phyloP scores from a whole-genome alignment of 805 yeast genomes.

The Lachancea waltii region DNA sequence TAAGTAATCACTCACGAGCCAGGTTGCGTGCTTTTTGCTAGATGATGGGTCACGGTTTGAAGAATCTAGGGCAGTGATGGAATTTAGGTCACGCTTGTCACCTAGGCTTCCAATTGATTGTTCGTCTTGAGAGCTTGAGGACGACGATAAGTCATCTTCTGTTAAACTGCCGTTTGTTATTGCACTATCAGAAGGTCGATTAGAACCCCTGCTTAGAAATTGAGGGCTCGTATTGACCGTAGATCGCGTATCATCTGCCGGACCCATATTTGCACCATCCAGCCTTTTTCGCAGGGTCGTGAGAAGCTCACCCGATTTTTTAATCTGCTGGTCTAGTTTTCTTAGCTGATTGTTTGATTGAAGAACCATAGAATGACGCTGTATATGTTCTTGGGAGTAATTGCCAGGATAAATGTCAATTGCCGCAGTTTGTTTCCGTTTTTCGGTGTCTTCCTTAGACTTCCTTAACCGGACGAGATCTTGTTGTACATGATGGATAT shows the following conservation, averaged over 20 bases:
- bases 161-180: slow-evolving; percentile 1
- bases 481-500: slow-evolving; percentile 20
- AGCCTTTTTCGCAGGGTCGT: slow-evolving; percentile 20
- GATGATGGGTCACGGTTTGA: slow-evolving; percentile 7
- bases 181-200: slow-evolving; percentile 1
- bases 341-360: slow-evolving; percentile 30
- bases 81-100: slow-evolving; percentile 22
- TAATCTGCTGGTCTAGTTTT: slow-evolving; percentile 28
- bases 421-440: slow-evolving; percentile 22
- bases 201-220: background rate
- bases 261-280: slow-evolving; percentile 12
- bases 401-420: slow-evolving; percentile 30
- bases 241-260: slow-evolving; percentile 1
- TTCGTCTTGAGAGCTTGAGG: slow-evolving; percentile 2
- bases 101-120: slow-evolving; percentile 2
- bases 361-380: slow-evolving; percentile 31
- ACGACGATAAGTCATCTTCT: slow-evolving; percentile 1
- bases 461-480: slow-evolving; percentile 18
- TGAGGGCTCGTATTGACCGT: background rate
- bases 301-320: slow-evolving; percentile 24
- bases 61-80: slow-evolving; percentile 37
- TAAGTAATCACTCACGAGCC: slow-evolving; percentile 33
- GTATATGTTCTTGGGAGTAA: slow-evolving; percentile 33
- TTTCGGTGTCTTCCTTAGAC: slow-evolving; percentile 24
- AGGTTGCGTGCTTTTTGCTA: slow-evolving; percentile 28